phyloP scores from a whole-genome alignment of 129 eudicot genomes.

The Apium graveolens region DNA sequence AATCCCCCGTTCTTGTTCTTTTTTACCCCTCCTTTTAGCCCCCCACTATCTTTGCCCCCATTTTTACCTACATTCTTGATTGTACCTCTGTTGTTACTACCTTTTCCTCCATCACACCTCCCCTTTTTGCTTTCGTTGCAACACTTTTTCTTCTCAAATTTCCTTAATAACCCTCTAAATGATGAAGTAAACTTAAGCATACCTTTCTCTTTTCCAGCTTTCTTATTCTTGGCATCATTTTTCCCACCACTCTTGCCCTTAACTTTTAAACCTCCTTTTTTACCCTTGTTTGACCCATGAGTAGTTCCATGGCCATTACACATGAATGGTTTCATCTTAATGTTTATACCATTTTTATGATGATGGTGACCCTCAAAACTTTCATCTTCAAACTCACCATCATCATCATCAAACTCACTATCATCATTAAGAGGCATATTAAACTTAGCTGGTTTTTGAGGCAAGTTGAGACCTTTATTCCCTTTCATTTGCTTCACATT shows the following conservation, averaged over 20 bases:
- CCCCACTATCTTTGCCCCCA: slow-evolving; percentile 28
- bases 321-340: slow-evolving; percentile 30
- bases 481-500: slow-evolving; percentile 41
- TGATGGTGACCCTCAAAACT: slow-evolving; percentile 34
- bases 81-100: not conserved
- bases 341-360: slow-evolving; percentile 19
- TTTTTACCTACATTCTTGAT: slow-evolving; percentile 10
- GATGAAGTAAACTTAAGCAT: not conserved
- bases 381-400: slow-evolving; percentile 46
- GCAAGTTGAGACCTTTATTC: slow-evolving; percentile 42
- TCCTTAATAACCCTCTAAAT: not conserved
- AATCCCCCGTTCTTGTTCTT: slow-evolving; percentile 21
- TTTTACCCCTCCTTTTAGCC: slow-evolving; percentile 21
- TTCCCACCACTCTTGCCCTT: slow-evolving; percentile 19
- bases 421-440: slow-evolving; percentile 39
- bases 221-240: slow-evolving; percentile 44
- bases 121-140: not conserved
- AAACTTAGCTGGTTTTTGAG: slow-evolving; percentile 68
- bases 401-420: slow-evolving; percentile 46
- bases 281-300: slow-evolving; percentile 23
- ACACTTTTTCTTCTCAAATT: slow-evolving; percentile 5
- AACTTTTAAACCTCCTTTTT: slow-evolving; percentile 46
- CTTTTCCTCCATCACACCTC: not conserved
- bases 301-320: slow-evolving; percentile 24
- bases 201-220: slow-evolving; percentile 24